Base-by-base conservation (phyloP, 2,329 filamentous ascomycete genomes). In the Passalora sequoiae region DNA sequence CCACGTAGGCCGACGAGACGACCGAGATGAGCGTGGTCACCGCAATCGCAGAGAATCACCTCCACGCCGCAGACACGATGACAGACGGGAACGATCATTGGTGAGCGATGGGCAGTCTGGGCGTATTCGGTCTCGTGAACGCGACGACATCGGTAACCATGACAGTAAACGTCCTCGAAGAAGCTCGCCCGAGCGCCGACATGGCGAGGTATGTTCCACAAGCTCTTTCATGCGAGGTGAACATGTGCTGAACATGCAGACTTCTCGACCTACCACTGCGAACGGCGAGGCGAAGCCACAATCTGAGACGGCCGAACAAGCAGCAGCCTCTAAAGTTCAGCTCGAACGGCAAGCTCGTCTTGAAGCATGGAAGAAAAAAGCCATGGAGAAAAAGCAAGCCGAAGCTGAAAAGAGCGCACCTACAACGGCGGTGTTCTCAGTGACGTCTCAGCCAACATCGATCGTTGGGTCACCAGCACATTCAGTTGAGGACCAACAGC, bases 351-450 rank as follows among this genome's bases (percentile, higher is more conserved):
- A 89, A 31, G 86, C 86, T 20, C 89, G 87, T 62, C 69, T 94
- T 20, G 86, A 91, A 63, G 86, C 86, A 44, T 95, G 89, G 89
- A 95, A 95, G 69, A 85, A 88, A 66, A 91, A 89, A 67, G 40
- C 49, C 21, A 83, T 88, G 62, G 74, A 83, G 55, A 83, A 83
- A 56, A 77, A 77, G 30, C 37, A 33, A 22, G 28, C 40, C 30
- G 41, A 39, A 15, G 37, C 40, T 19, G 31, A 33, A 19, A 36
- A 46, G 30, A 37, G 36, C 22, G 41, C 41, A 9, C 37, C 48
- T 13, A 32, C 50, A 27, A 36, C 46, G 15, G 42, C 16, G 19
- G 43, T 35, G 19, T 51, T 49, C n/a, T 39, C 53, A 3, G 16
- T 20, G 13, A 21, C 12, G 6, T 46, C 48, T 27, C 31, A 32